Evolutionary conservation across 2,329 filamentous ascomycete genomes (phyloP), one percentile per base, ranked within the genome.

Genomic region (Xylaria sp.): DNA sequence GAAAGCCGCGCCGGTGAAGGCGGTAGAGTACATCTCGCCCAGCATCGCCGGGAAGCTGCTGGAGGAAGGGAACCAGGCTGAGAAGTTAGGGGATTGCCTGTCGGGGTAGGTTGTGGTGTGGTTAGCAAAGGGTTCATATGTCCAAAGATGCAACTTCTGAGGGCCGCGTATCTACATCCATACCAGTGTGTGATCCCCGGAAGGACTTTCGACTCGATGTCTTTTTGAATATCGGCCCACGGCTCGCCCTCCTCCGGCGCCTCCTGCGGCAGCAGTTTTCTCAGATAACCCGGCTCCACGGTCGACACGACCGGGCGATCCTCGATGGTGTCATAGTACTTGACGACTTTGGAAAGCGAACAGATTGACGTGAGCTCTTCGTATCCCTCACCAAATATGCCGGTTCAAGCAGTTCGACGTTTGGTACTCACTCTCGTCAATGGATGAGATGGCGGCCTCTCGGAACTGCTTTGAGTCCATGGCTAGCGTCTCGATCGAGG

Each of bases 1-100:
- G 83, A 98, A 98, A 38, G 92, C 92, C 1, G 94, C 92, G 15
- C 91, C 91, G 11, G 88, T 95, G 78, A 97, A 93, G 6, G 92
- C 90, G 4, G 91, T 89, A 43, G 88, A 92, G 81, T 97, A 98
- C 80, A 98, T 88, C 78, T 98, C 94, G 19, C 92, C 94, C 10
- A 98, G 84, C 75, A 97, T 94, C 27, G 88, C 86, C 0, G 94
- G 93, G 73, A 90, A 97, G 35, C 90, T 91, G 54, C 89, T 88
- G 23, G 87, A 88, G 51, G 92, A 92, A 1, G 94, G 91, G 78
- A 95, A 98, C 82, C 96, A 98, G 44, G 94, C 94, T 86, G 97
- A 92, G 83, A 97, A 98, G 73, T 94, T 93, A 15, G 92, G 94
- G 2, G 89, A 92, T 74, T 96, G 90, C 93, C 81, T 83, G 46